Percentiles rank a stretch among this genome's conserved stretches.
Evolutionary conservation across 768 basidiomycete species (phyloP).

Genomic region (Suillus weaverae): DNA sequence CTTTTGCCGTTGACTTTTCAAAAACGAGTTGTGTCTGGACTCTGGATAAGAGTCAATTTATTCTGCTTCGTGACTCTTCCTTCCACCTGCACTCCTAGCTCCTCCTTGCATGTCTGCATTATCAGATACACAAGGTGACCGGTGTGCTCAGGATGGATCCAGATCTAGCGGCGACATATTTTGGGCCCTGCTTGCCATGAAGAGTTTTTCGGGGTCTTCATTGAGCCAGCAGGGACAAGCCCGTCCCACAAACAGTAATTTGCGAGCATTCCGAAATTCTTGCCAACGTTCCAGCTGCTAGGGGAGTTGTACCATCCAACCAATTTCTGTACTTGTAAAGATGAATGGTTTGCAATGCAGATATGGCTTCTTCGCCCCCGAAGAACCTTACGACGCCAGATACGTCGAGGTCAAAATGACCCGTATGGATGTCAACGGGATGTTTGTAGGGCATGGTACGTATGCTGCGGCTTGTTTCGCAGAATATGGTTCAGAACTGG

Average conservation of each 20-base stretch:
- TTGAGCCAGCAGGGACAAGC: constrained; percentile 24
- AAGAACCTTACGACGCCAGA: constrained; percentile 36
- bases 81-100: background rate
- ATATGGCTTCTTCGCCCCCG: constrained; percentile 34
- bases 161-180: constrained; percentile 25
- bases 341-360: constrained; percentile 31
- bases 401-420: constrained; percentile 24
- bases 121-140: constrained; percentile 30
- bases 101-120: constrained; percentile 19
- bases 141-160: constrained; percentile 27
- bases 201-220: constrained; percentile 21
- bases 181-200: constrained; percentile 28
- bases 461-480: background rate
- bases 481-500: background rate
- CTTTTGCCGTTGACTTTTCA: background rate
- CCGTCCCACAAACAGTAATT: constrained; percentile 25
- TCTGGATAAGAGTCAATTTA: constrained; percentile 20
- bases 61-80: constrained; percentile 17
- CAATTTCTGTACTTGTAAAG: constrained; percentile 29
- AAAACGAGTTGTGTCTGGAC: constrained; percentile 3
- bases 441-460: constrained; percentile 12
- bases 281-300: constrained; percentile 31
- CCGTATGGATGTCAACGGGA: constrained; percentile 13
- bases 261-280: constrained; percentile 29
- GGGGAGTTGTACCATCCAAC: constrained; percentile 39